Evolutionary conservation across 108 stramenopile genomes (phyloP), one percentile per base, ranked within the genome.

Genomic region (Cyclotella distinguenda): DNA sequence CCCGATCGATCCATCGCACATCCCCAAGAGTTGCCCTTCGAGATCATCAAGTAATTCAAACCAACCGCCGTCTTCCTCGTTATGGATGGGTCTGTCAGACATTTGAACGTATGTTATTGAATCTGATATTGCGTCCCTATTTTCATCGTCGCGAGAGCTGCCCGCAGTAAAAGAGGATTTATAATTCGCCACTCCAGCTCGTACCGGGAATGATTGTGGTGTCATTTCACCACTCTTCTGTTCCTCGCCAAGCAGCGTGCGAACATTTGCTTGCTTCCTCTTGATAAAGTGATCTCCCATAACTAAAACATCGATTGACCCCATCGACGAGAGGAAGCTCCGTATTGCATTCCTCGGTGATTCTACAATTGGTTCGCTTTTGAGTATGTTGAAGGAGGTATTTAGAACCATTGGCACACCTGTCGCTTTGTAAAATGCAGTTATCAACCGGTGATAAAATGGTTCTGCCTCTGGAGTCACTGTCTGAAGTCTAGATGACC

Each of bases 351-450:
- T 84, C 15, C 61, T 32, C 15, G 97, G 96, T 21, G 78, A 92
- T 65, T 98, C 95, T 11, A 96, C 96, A 47, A 98, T 96, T 8
- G 97, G 97, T 59, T 96, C 95, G 13, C 86, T 77, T 33, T 86
- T 87, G 8, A 92, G 60, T 6, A 91, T 91, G 66, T 97, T 98
- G 90, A 98, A 97, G 25, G 86, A 88, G 9, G 97, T 98, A 53
- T 98, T 97, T 36, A 98, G 77, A 4, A 98, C 89, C 91, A 98
- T 91, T 11, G 97, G 96, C 0, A 97, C 88, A 16, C 96, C 97
- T 0, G 96, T 96, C 15, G 79, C 32, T 38, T 83, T 66, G 55
- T 68, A 87, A 74, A 97, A 97, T 23, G 84, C 83, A 30, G 71
- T 53, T 45, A 98, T 95, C 36, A 98, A 67, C 28, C 75, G 70